phyloP scores from a whole-genome alignment of 495 filamentous ascomycete species.

The Filosporella fistucella region DNA sequence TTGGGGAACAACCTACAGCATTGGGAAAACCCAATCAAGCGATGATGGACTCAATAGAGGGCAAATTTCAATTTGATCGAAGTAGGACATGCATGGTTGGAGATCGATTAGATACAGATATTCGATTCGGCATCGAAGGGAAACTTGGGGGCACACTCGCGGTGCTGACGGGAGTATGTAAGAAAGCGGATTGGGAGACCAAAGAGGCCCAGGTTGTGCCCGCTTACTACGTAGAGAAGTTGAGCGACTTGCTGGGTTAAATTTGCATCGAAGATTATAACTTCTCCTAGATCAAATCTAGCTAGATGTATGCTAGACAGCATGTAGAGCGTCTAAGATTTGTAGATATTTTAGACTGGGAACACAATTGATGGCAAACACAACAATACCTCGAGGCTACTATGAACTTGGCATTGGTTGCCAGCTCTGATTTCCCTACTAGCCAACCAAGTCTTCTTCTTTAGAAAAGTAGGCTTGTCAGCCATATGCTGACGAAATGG shows the following conservation, averaged over 20 bases:
- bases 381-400: too few species aligned
- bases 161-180: constrained; percentile 86
- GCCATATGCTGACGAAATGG: too few species aligned
- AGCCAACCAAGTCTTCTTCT: too few species aligned
- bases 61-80: constrained; percentile 85
- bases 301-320: too few species aligned
- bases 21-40: constrained; percentile 94
- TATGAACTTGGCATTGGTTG: too few species aligned
- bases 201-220: constrained; percentile 59
- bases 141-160: constrained; percentile 85
- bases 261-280: background rate
- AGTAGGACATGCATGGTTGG: constrained; percentile 91
- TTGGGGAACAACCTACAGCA: constrained; percentile 61
- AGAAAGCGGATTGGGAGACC: constrained; percentile 72
- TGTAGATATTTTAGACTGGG: too few species aligned
- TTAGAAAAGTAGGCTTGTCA: too few species aligned
- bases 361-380: too few species aligned
- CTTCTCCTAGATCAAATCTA: too few species aligned
- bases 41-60: constrained; percentile 99
- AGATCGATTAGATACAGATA: constrained; percentile 92
- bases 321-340: too few species aligned
- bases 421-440: too few species aligned
- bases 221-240: constrained; percentile 71
- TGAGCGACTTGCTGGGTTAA: constrained; percentile 65
- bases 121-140: constrained; percentile 90